Conservation (phyloP, 1,139 yeast genomes). For the Hanseniaspora gamundiae region DNA sequence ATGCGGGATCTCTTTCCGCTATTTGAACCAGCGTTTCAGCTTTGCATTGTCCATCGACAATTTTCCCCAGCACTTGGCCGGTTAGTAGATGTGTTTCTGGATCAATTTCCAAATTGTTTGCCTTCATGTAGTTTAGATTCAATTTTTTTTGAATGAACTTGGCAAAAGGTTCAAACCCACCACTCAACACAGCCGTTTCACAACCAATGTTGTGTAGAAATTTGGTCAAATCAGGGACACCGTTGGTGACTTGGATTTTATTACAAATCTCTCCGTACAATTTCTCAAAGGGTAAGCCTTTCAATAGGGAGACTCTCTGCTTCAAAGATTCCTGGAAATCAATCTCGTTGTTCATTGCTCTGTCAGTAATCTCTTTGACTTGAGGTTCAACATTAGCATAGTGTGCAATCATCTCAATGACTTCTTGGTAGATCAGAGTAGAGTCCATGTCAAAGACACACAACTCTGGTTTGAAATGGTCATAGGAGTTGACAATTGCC, state of each 20-base stretch:
- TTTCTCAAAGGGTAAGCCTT: slow-evolving; percentile 61
- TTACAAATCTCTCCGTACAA: slow-evolving; percentile 63
- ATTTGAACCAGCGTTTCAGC: slow-evolving; percentile 61
- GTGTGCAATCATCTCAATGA: slow-evolving; percentile 87
- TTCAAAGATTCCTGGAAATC: slow-evolving; percentile 77
- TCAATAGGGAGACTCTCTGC: slow-evolving; percentile 62
- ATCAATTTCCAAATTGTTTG: slow-evolving; percentile 54
- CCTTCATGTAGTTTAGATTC: slow-evolving; percentile 77
- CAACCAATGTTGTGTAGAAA: slow-evolving; percentile 47
- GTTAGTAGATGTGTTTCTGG: slow-evolving; percentile 30
- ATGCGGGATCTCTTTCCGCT: slow-evolving; percentile 39
- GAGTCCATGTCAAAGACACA: slow-evolving; percentile 97
- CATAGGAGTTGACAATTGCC: slow-evolving; percentile 5
- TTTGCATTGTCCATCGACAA: slow-evolving; percentile 79
- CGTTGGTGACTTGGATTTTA: slow-evolving; percentile 65
- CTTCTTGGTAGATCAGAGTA: slow-evolving; percentile 90
- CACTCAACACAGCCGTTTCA: slow-evolving; percentile 78
- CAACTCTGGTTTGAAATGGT: slow-evolving; percentile 28
- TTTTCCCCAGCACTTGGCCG: slow-evolving; percentile 54
- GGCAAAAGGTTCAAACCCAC: slow-evolving; percentile 90
- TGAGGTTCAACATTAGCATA: slow-evolving; percentile 67
- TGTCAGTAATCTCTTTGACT: slow-evolving; percentile 73
- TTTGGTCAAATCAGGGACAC: slow-evolving; percentile 60
- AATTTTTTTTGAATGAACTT: slow-evolving; percentile 54
- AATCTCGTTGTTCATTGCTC: slow-evolving; percentile 95